Evolutionary conservation across 75 land plant genomes (phyloP).

Genomic region (Picea sitchensis): DNA sequence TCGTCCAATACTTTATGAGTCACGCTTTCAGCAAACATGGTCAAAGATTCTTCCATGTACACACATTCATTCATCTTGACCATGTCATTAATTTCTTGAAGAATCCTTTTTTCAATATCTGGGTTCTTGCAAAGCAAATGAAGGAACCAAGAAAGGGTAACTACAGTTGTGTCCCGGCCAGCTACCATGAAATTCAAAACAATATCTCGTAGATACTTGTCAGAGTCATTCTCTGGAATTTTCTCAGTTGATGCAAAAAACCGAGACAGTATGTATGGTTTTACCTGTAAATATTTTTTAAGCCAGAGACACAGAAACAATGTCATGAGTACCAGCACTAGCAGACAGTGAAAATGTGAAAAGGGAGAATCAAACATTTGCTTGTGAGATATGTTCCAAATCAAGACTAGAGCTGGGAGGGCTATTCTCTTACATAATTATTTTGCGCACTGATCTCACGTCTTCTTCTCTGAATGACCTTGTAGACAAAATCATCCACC

Average conservation of each 20-base stretch:
- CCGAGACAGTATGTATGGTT: no score
- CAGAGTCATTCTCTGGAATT: background rate
- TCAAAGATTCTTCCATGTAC: background rate
- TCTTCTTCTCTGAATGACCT: conserved; percentile 33
- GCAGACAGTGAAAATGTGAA: no score
- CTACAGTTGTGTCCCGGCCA: conserved; percentile 42
- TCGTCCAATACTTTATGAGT: conserved; percentile 15
- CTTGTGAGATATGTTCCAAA: background rate
- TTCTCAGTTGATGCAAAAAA: no score
- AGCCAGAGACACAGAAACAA: no score
- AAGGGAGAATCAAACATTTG: background rate
- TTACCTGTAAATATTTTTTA: no score
- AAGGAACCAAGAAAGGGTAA: conserved; percentile 35
- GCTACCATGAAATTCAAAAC: conserved; percentile 37
- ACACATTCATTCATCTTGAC: background rate
- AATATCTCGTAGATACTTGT: conserved; percentile 26
- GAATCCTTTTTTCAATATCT: conserved; percentile 15
- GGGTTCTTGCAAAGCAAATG: conserved; percentile 23
- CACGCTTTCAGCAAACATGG: background rate
- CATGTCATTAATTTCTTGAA: conserved; percentile 8
- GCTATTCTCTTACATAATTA: background rate
- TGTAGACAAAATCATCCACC: conserved; percentile 48
- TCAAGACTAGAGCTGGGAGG: background rate
- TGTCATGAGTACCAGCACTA: no score
- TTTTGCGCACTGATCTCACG: conserved; percentile 11